Conservation (phyloP, 1,284 basidiomycete genomes). For the Malassezia restricta region DNA sequence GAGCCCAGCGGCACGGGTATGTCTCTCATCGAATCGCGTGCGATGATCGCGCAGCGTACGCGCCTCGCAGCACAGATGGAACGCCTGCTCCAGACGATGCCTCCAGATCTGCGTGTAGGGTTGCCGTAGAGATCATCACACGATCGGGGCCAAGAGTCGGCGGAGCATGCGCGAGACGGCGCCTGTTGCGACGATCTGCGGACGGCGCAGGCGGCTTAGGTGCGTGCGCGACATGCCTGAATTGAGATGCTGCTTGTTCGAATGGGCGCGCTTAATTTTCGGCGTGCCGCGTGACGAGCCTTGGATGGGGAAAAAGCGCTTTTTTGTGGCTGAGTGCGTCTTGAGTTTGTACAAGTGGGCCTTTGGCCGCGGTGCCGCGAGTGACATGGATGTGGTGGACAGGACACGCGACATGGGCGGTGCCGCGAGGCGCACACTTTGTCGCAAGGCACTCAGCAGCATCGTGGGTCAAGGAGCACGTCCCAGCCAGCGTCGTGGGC, state of each 20-base stretch:
- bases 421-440: too few species aligned
- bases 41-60: conserved; percentile 4
- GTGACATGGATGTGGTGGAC: neutral
- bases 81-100: conserved; percentile 17
- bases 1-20: neutral
- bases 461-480: neutral
- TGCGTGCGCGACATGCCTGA: conserved; percentile 30
- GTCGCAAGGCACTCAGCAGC: too few species aligned
- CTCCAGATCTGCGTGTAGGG: conserved; percentile 21
- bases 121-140: conserved; percentile 13
- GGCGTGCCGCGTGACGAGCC: conserved; percentile 23
- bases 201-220: conserved; percentile 26
- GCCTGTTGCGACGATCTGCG: conserved; percentile 21
- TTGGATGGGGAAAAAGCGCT: conserved; percentile 25
- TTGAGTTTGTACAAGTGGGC: conserved; percentile 19
- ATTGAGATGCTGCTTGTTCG: conserved; percentile 35
- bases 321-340: conserved; percentile 33
- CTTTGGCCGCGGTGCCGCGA: neutral
- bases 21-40: neutral
- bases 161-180: conserved; percentile 25
- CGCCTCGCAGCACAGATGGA: conserved; percentile 12
- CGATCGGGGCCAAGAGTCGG: conserved; percentile 28
- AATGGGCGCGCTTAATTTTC: conserved; percentile 23
- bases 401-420: neutral
- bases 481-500: neutral